Base-by-base conservation (phyloP, 257 asterid species). In the Asclepias syriaca region DNA sequence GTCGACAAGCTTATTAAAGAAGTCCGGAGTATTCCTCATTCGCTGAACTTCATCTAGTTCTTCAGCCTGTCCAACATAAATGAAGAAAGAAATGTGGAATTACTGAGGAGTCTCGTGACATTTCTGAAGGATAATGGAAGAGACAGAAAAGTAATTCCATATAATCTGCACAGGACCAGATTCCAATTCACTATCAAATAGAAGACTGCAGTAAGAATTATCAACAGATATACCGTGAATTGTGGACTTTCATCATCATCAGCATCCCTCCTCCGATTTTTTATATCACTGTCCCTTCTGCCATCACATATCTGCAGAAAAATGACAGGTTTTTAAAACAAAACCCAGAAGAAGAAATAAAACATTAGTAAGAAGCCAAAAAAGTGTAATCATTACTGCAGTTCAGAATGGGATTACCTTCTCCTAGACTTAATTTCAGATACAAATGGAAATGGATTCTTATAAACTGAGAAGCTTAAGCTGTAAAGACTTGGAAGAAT, bases 1-100 rank as follows among this genome's bases (percentile, higher is more conserved):
- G 76, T 92, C 96, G 13, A 95, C 98, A 76, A 92, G 85, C 90
- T 95, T 95, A 79, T 90, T 88, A 84, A 95, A 88, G 85, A 95
- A 95, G 78, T 95, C 99, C 0, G 96, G 91, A 56, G 91, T 84
- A 65, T 84, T 82, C 84, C 88, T 86, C 96, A 95, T 92, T 65
- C 60, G 77, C 22, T 79, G 84, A 71, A 92, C 75, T 68, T 92
- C 99, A 69, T 75, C 87, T 68, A 89, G 74, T 78, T 93, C 98
- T 83, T 93, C 96, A 7, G 81, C 71, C 98, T 92, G 90, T 22
- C 76, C 75, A 37, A 55, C 57, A 18, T 56, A 77, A 74, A 75
- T 74, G 72, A 75, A 65, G 76, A 71, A 59, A 51, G 59, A 60
- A 45, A 29, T 43, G 40, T 43, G 50, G 27, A 71, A 53, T 53